Evolutionary conservation across 192 early-diverging fungal genomes (phyloP), one percentile per base, ranked within the genome.

Genomic region (Mortierella antarctica): DNA sequence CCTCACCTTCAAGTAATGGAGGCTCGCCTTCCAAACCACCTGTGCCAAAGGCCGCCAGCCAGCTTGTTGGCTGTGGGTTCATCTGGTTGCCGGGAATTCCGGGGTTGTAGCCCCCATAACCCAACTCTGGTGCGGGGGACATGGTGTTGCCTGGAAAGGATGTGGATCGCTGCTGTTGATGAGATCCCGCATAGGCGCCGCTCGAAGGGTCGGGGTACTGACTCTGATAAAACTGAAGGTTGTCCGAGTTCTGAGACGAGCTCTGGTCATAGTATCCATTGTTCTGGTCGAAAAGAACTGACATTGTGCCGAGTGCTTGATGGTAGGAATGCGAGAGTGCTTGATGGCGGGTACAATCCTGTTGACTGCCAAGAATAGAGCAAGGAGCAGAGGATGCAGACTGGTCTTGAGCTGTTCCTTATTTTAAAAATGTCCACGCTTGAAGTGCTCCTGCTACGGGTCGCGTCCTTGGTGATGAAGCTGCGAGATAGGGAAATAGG

Each of bases 21-120:
- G 95, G 93, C 71, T 99, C 98, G 63, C 95, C 95, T 44, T 92
- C 94, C 61, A 95, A 92, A 9, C 95, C 97, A 44, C 96, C 96
- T 7, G 96, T 93, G 23, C 93, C 91, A 87, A 99, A 98, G 11
- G 98, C 98, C 49, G 86, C 58, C 31, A 84, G 60, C 70, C 66
- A 67, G 70, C 57, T 69, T 41, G 62, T 50, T 17, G 64, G 59
- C 62, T 71, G 70, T 83, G 71, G 52, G 76, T 55, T 50, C 76
- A 79, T 82, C 45, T 76, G 80, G 17, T 46, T 58, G 11, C 76
- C 76, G 46, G 69, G 68, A 11, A 79, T 62, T 2, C 23, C 59
- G 5, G 76, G 20, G 40, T 70, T 67, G 64, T 78, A 78, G 65
- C 74, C 74, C 10, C 68, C 76, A 67, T 71, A 79, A 13, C 57